A percentile compares a stretch with the other conserved stretches of the same genome.
phyloP scores from a whole-genome alignment of 2,329 filamentous ascomycete genomes.

The Trichoderma hamatum region DNA sequence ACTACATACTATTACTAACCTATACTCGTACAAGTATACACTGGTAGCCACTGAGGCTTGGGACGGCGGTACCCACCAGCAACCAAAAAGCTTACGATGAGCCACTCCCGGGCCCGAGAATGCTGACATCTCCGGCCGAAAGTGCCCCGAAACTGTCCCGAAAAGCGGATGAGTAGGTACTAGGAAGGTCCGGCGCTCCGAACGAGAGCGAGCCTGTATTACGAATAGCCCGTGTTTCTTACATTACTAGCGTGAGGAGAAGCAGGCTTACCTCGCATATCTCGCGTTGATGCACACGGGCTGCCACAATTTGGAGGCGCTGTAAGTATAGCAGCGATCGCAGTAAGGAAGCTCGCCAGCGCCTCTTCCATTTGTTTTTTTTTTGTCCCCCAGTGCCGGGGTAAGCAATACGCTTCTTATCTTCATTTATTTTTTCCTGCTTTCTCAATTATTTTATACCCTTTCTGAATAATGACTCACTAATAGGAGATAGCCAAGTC shows the following conservation, averaged over 20 bases:
- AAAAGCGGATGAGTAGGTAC: constrained; percentile 6
- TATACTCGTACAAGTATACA: background rate
- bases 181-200: background rate
- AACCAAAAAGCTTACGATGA: background rate
- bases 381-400: background rate
- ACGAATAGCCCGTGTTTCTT: background rate
- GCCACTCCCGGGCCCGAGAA: constrained; percentile 21
- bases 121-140: constrained; percentile 22
- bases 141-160: constrained; percentile 19
- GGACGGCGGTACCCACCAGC: background rate
- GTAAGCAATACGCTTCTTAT: background rate
- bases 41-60: constrained; percentile 8
- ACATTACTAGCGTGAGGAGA: constrained; percentile 9
- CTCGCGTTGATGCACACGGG: background rate
- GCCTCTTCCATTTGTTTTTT: no score
- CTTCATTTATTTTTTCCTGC: background rate
- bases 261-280: constrained; percentile 3
- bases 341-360: background rate
- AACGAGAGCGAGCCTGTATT: background rate
- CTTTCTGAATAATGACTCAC: background rate
- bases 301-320: background rate
- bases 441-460: background rate
- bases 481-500: background rate
- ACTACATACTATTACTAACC: background rate
- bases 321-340: background rate